Conservation (phyloP, 2,329 filamentous ascomycete species). For the Lachnellula suecica region DNA sequence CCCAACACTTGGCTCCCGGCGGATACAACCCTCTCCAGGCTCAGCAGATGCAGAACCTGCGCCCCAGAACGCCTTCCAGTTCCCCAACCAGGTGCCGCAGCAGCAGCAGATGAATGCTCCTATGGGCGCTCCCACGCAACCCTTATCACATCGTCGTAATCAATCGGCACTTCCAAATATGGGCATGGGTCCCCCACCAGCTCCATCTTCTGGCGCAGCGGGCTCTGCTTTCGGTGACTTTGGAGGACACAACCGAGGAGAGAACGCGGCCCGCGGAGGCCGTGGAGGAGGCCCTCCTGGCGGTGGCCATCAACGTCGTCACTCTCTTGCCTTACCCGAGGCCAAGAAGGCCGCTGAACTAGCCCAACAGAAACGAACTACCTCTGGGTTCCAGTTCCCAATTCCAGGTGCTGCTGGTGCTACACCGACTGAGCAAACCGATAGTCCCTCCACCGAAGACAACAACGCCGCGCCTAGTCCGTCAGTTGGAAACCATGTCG, state of each 20-base stretch:
- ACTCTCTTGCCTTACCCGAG: conserved; percentile 91
- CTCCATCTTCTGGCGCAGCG: conserved; percentile 84
- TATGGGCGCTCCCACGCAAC: conserved; percentile 75
- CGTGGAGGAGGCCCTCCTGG: conserved; percentile 68
- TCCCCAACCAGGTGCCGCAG: conserved; percentile 74
- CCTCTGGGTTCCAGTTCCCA: conserved; percentile 93
- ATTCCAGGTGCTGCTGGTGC: conserved; percentile 66
- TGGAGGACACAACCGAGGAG: conserved; percentile 59
- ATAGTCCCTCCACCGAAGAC: conserved; percentile 26
- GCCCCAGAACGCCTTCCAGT: conserved; percentile 84
- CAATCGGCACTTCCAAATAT: conserved; percentile 95
- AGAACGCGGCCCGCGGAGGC: conserved; percentile 67
- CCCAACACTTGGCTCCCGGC: conserved; percentile 74
- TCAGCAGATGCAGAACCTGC: conserved; percentile 70
- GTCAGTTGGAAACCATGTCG: conserved; percentile 21
- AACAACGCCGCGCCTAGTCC: conserved; percentile 23
- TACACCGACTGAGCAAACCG: conserved; percentile 47
- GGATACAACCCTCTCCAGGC: conserved; percentile 77
- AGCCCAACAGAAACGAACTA: conserved; percentile 94
- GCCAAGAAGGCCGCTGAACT: conserved; percentile 97
- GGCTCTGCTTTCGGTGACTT: conserved; percentile 79
- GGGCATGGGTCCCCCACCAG: conserved; percentile 84
- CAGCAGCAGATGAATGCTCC: conserved; percentile 71
- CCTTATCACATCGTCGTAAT: conserved; percentile 90
- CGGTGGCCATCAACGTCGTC: conserved; percentile 85